Conservation (phyloP, 1,284 basidiomycete species). For the Heimioporus punctisporus region DNA sequence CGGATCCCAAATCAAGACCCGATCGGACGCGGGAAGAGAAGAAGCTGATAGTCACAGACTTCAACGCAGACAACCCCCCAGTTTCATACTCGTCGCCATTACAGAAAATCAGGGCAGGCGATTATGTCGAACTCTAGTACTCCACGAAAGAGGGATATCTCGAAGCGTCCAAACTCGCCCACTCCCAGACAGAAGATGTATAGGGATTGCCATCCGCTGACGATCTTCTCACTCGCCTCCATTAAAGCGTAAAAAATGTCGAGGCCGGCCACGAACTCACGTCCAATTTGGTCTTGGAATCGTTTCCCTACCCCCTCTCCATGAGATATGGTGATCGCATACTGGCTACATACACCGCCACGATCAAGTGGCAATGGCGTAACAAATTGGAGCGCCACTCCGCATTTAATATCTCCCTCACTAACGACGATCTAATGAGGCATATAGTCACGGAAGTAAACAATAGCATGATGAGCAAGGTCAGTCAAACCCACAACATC, state of each 20-base stretch:
- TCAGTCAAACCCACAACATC: no score
- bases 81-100: background rate
- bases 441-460: background rate
- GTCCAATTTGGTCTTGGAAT: background rate
- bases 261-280: background rate
- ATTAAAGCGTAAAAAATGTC: conserved; percentile 1
- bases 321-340: background rate
- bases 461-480: no score
- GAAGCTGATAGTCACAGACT: no score
- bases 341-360: background rate
- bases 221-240: background rate
- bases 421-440: background rate
- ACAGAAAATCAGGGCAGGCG: background rate
- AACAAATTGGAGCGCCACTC: background rate
- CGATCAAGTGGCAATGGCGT: background rate
- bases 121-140: conserved; percentile 4
- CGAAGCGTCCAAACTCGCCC: background rate
- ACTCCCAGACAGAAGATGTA: background rate
- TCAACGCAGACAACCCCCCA: background rate
- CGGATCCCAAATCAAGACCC: no score
- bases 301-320: background rate
- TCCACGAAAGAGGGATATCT: background rate
- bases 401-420: background rate
- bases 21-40: no score
- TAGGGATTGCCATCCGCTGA: background rate